Conservation (phyloP, 495 filamentous ascomycete species). For the Lasiosphaeria hispida region DNA sequence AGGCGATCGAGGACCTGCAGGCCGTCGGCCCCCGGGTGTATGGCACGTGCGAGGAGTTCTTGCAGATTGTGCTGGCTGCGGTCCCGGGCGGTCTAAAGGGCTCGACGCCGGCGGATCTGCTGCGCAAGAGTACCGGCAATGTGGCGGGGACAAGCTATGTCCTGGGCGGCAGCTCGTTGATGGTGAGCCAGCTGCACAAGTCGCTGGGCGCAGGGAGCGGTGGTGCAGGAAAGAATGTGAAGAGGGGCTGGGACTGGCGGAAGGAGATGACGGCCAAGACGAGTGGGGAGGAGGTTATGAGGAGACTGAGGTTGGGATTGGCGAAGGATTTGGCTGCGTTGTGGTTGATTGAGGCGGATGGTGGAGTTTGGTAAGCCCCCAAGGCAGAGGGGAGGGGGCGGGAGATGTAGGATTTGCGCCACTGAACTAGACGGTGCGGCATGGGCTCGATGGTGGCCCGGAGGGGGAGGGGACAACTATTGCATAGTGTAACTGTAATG, state of each 20-base stretch:
- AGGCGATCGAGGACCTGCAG: constrained; percentile 78
- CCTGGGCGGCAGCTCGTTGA: constrained; percentile 70
- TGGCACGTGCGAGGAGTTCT: constrained; percentile 66
- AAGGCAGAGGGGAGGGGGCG: neutral
- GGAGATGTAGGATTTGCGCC: neutral
- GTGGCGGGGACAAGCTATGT: constrained; percentile 53
- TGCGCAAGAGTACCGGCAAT: constrained; percentile 63
- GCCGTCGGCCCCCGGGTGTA: constrained; percentile 70
- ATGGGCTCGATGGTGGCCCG: no score
- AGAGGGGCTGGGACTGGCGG: constrained; percentile 87
- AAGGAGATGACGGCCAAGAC: constrained; percentile 54
- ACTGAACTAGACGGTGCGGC: no score
- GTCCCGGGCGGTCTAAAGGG: constrained; percentile 42
- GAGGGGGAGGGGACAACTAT: neutral
- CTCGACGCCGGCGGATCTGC: constrained; percentile 58
- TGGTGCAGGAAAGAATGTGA: constrained; percentile 39
- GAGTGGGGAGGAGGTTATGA: constrained; percentile 64
- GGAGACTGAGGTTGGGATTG: constrained; percentile 68
- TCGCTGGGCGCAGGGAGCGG: constrained; percentile 33
- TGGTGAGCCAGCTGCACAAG: constrained; percentile 60
- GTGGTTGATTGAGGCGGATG: constrained; percentile 59
- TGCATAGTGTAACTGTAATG: neutral
- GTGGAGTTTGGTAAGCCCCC: constrained; percentile 27
- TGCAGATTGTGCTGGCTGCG: constrained; percentile 53
- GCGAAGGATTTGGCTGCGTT: constrained; percentile 65